Base-by-base conservation (phyloP, 2,329 filamentous ascomycete species). In the Coniochaeta hoffmannii region DNA sequence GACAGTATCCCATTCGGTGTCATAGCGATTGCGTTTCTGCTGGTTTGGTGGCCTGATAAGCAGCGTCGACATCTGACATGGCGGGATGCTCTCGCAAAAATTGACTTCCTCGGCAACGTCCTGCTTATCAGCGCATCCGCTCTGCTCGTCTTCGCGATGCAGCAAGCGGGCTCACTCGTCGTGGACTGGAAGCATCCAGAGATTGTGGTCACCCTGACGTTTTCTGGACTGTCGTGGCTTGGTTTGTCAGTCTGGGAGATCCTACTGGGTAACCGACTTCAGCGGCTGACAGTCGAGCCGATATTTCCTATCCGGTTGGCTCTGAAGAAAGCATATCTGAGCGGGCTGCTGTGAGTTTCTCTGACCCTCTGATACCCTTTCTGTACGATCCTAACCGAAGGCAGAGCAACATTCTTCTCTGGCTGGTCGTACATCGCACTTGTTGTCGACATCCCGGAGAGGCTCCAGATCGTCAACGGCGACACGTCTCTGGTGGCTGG, bases 401-500 rank as follows among this genome's bases (percentile, higher is more conserved):
- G 15, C 53, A 82, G 79, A 15, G 75, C 78, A 26, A 83, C 81
- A 2, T 68, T 85, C 15, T 70, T 85, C 17, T 78, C 77, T 0
- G 82, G 82, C 1, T 82, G 80, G 53, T 72, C 77, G 0, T 85
- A 83, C 58, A 76, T 86, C 22, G 71, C 79, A 4, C 72, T 83
- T n/a, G 76, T 81, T 12, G 76, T 85, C 55, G 74, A 78, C 31
- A 73, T 86, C 4, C 82, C 83, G 0, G 79, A 86, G 59, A 71
- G 81, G 7, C 81, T 84, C 52, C 82, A 86, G 58, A 78, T 85
- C 35, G 76, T 84, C 53, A 79, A 83, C 58, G 70, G 69, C 6
- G 74, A 83, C 51, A 74, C 68, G 31, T 73, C 79, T 0, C 70
- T 85, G 24, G 73, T 74, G 62, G 80, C 82, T 0, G 81, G 82